Percentiles rank a stretch among this genome's conserved stretches.
Conservation (phyloP, 805 yeast species). For the Phaffomyces thermotolerans region DNA sequence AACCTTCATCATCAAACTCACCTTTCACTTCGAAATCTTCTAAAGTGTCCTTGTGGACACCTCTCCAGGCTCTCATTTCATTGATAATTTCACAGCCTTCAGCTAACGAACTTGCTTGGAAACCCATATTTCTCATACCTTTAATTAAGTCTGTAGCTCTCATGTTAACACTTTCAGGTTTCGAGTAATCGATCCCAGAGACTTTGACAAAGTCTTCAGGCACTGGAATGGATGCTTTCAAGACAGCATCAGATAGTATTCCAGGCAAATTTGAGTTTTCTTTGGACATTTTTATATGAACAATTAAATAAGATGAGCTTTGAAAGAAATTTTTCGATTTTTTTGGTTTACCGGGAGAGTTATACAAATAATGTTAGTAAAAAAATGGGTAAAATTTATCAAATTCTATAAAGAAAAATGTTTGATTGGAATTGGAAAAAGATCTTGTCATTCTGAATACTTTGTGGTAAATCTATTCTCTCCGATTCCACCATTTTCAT, state of each 20-base stretch:
- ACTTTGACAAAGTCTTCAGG: slow-evolving; percentile 76
- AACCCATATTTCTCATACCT: slow-evolving; percentile 93
- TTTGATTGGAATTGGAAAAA: no score
- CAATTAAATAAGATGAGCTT: slow-evolving; percentile 1
- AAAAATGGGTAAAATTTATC: no score
- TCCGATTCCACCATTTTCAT: no score
- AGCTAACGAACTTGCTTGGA: slow-evolving; percentile 85
- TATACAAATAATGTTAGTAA: no score
- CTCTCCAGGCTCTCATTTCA: slow-evolving; percentile 92
- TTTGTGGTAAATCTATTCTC: no score
- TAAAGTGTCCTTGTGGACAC: slow-evolving; percentile 59
- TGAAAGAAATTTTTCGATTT: no score
- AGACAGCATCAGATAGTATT: slow-evolving; percentile 84
- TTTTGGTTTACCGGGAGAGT: no score
- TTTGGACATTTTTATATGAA: slow-evolving; percentile 25
- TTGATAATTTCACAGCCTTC: slow-evolving; percentile 89
- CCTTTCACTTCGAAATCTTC: slow-evolving; percentile 69
- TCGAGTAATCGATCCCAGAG: slow-evolving; percentile 83
- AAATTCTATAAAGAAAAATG: not conserved
- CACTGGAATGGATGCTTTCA: slow-evolving; percentile 75
- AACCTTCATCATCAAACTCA: slow-evolving; percentile 68
- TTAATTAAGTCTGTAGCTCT: slow-evolving; percentile 70
- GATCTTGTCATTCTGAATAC: no score
- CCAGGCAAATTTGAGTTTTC: slow-evolving; percentile 47
- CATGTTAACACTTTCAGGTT: slow-evolving; percentile 67